phyloP scores from a whole-genome alignment of 2,329 filamentous ascomycete species.

The Proliferodiscus dingleyae region DNA sequence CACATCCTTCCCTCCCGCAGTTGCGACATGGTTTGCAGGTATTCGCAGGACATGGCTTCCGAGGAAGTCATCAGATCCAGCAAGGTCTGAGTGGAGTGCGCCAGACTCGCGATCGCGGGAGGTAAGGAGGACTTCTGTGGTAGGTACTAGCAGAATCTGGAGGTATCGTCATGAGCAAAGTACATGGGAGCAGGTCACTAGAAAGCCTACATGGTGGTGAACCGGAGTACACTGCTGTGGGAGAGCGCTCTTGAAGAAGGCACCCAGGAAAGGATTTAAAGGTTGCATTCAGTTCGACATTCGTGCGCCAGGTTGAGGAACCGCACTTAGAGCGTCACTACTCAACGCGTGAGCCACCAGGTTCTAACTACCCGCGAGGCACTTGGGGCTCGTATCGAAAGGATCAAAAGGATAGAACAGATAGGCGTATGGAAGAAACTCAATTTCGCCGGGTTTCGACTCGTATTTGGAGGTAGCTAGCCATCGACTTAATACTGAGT shows the following conservation, averaged over 20 bases:
- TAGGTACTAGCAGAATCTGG: conserved; percentile 82
- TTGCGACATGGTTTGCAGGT: conserved; percentile 48
- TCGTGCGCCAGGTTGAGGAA: conserved; percentile 25
- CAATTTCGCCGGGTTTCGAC: too few relatives aligned
- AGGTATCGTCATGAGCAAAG: conserved; percentile 9
- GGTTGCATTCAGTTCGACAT: conserved; percentile 80
- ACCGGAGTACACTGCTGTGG: conserved; percentile 86
- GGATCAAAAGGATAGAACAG: too few relatives aligned
- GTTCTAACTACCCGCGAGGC: neutral
- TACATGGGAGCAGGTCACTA: conserved; percentile 1
- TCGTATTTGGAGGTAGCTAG: too few relatives aligned
- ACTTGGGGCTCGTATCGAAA: too few relatives aligned
- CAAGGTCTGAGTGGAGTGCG: conserved; percentile 70
- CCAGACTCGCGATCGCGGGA: conserved; percentile 84
- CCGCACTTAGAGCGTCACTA: conserved; percentile 23
- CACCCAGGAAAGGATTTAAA: conserved; percentile 96
- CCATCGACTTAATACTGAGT: too few relatives aligned
- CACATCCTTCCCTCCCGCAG: conserved; percentile 51
- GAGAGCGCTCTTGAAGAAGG: conserved; percentile 96
- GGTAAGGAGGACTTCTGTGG: conserved; percentile 85
- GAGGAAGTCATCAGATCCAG: conserved; percentile 88
- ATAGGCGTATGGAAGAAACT: too few relatives aligned
- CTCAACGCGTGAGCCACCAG: conserved; percentile 15
- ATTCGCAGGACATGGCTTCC: conserved; percentile 94
- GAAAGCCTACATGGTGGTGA: conserved; percentile 67